Conservation (phyloP, 148 eudicot species). For the Fagopyrum homotropicum region DNA sequence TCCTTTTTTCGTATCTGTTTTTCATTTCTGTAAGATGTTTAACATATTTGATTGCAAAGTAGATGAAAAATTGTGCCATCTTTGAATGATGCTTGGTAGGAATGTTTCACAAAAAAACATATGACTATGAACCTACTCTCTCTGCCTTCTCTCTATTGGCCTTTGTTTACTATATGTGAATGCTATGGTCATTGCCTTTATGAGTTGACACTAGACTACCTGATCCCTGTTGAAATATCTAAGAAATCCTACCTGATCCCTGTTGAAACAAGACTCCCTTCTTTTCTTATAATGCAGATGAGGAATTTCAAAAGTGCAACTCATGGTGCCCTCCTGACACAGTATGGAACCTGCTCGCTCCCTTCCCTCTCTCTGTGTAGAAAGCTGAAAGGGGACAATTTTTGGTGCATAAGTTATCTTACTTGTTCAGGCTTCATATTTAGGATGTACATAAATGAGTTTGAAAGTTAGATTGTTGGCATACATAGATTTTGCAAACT, state of each 20-base stretch:
- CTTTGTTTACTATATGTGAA: background rate
- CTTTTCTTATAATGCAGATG: background rate
- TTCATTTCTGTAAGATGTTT: background rate
- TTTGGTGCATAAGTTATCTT: conserved; percentile 6
- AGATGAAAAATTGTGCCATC: background rate
- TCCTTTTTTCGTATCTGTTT: background rate
- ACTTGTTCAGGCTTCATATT: background rate
- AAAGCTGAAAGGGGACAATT: background rate
- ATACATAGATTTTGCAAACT: background rate
- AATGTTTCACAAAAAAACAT: background rate
- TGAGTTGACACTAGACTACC: no score
- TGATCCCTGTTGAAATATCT: background rate
- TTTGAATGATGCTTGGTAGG: background rate
- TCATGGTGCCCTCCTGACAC: background rate
- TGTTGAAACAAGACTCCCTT: background rate
- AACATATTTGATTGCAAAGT: background rate
- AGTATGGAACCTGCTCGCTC: background rate
- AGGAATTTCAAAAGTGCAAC: background rate
- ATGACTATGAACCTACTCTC: background rate
- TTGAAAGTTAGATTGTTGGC: background rate
- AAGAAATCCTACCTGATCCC: background rate
- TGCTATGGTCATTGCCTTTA: background rate
- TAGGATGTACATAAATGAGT: background rate
- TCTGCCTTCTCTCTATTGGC: background rate
- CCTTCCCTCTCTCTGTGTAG: background rate